These are phyloP conservation scores for Neospermospora avenae DNA, from an alignment of 2,329 filamentous ascomycete species.

Conservation along the genomic window DNA sequence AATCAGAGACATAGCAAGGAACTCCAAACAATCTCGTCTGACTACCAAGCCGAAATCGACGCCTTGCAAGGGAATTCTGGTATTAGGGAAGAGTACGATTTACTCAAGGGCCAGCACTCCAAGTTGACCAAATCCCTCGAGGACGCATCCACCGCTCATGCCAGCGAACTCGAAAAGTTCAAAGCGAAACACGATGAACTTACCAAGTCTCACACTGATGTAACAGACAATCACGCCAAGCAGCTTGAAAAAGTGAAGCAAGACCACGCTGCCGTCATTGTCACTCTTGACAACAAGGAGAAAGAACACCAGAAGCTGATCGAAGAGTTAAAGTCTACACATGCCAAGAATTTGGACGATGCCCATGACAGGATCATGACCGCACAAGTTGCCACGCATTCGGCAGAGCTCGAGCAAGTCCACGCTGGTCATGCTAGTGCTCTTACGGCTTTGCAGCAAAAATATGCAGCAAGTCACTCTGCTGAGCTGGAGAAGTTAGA, in stretches of 20 bases:
- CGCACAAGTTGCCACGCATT: conserved; percentile 47
- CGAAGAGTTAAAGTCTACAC: conserved; percentile 52
- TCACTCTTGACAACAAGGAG: conserved; percentile 44
- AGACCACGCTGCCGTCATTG: conserved; percentile 30
- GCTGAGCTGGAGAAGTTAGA: conserved; percentile 6
- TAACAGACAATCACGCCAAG: conserved; percentile 18
- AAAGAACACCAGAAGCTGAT: conserved; percentile 52
- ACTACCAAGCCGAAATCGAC: conserved; percentile 64
- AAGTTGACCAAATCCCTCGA: conserved; percentile 41
- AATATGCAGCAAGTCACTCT: conserved; percentile 37
- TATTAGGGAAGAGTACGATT: conserved; percentile 61
- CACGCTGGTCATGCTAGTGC: conserved; percentile 51
- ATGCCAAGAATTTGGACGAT: conserved; percentile 56
- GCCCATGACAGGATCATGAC: conserved; percentile 50
- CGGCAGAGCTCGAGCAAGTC: conserved; percentile 50
- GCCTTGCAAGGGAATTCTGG: conserved; percentile 59
- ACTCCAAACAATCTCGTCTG: conserved; percentile 55
- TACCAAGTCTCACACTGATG: conserved; percentile 15
- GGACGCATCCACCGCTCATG: conserved; percentile 21
- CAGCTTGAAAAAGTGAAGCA: conserved; percentile 27
- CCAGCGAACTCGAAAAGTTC: conserved; percentile 23
- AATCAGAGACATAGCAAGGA: conserved; percentile 55
- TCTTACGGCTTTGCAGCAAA: conserved; percentile 41
- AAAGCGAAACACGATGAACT: conserved; percentile 26
- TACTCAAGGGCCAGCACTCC: conserved; percentile 55